phyloP scores from a whole-genome alignment of 106 monocot species.

The Apostasia ramifera region DNA sequence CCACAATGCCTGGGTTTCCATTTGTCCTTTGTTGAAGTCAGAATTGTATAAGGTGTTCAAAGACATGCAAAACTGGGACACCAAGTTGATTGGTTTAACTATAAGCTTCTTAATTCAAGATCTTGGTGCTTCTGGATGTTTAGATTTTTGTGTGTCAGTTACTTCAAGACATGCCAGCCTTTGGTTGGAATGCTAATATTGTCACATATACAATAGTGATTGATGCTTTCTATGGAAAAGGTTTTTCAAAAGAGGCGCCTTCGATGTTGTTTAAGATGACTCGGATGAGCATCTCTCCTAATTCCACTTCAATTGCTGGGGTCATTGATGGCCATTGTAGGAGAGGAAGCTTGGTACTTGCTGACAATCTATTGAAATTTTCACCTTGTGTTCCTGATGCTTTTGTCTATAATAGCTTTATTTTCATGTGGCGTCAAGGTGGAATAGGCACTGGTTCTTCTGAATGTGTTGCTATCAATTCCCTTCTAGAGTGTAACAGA shows the following conservation, averaged over 20 bases:
- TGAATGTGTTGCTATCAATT: too few species aligned
- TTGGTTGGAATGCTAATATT: conserved; percentile 20
- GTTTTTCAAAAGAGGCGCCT: conserved; percentile 29
- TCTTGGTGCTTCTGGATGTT: conserved; percentile 15
- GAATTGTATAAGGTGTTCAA: conserved; percentile 21
- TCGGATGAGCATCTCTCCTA: conserved; percentile 15
- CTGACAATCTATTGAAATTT: conserved; percentile 12
- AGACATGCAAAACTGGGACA: conserved; percentile 13
- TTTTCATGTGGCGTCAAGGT: conserved; percentile 20
- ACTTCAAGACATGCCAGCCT: conserved; percentile 12
- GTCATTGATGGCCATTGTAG: conserved; percentile 47
- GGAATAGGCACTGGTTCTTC: not conserved
- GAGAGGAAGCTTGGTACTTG: conserved; percentile 26
- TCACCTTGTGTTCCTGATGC: conserved; percentile 16
- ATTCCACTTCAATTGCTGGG: conserved; percentile 24
- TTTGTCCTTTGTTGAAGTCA: conserved; percentile 11
- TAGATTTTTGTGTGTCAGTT: conserved; percentile 28
- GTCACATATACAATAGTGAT: conserved; percentile 30
- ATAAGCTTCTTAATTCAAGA: conserved; percentile 33
- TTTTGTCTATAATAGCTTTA: conserved; percentile 47
- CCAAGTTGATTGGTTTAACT: not conserved
- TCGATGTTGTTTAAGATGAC: conserved; percentile 29
- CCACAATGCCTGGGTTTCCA: conserved; percentile 9
- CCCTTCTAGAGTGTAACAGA: too few species aligned
- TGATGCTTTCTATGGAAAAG: conserved; percentile 29